These are phyloP conservation scores for Favolaschia claudopus DNA, from an alignment of 768 basidiomycete species.

Conservation along the genomic window DNA sequence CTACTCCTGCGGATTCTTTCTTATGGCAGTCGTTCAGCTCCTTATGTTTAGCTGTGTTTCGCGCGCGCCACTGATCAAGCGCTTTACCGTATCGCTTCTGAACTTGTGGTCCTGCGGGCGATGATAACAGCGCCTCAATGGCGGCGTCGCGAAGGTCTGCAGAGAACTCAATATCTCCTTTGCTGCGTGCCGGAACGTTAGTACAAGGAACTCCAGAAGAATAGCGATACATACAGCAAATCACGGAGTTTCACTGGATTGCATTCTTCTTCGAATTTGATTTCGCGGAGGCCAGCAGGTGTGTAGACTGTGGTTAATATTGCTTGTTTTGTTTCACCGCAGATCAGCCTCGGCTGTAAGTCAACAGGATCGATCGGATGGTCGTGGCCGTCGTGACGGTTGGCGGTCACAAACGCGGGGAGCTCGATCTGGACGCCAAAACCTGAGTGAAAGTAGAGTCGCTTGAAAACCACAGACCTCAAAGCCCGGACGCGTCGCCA, in stretches of 20 bases:
- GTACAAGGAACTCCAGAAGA: background rate
- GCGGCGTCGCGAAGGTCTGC: background rate
- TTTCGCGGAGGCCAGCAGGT: background rate
- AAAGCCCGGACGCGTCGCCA: conserved; percentile 51
- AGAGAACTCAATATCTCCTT: background rate
- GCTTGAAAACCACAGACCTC: conserved; percentile 43
- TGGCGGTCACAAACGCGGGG: background rate
- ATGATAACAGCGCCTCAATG: background rate
- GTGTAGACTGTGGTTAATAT: conserved; percentile 1
- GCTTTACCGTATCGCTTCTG: background rate
- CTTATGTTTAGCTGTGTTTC: background rate
- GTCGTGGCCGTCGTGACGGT: background rate
- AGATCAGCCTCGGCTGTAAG: conserved; percentile 5
- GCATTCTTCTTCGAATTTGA: background rate
- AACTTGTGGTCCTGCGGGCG: background rate
- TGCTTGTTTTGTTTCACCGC: conserved; percentile 8
- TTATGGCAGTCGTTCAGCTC: background rate
- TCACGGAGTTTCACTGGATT: background rate
- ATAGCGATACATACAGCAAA: background rate
- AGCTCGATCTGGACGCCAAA: conserved; percentile 4
- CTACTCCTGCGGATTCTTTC: background rate
- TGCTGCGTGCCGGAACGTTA: background rate
- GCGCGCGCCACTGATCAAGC: background rate
- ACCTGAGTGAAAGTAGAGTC: too few species aligned
- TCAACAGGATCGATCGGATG: background rate